Base-by-base conservation (phyloP, 169 alveolate genomes). In the Miamiensis avidus region DNA sequence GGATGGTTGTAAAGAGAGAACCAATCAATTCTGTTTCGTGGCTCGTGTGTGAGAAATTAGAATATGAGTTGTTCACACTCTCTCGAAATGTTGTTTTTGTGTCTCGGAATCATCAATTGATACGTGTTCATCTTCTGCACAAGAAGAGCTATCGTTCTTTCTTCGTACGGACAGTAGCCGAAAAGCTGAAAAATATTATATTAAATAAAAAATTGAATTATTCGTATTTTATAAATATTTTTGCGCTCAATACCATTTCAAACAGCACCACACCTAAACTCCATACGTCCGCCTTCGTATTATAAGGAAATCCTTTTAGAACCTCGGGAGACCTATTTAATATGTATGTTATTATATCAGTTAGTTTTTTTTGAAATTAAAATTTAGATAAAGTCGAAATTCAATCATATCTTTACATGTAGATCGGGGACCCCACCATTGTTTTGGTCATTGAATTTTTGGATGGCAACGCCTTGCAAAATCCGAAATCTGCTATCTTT, bases 201-300 rank as follows among this genome's bases (percentile, higher is more conserved):
- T 11, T 11, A 11, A 20, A 11, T 49, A 49, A 49, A 11, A 11
- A 49, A 11, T 49, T 49, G 20, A 20, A 11, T 49, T 11, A 49
- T 49, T 11, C 69, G 33, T 77, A 75, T 65, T 78, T 83, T 30
- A 28, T 75, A 65, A 86, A 86, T 16, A 86, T 85, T 30, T 74
- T 75, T 65, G 78, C 82, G 11, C 82, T 84, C 74, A 75, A 30
- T 29, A 78, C 64, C 82, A 92, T 79, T 83, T 93, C 94, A 77
- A 90, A 92, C 32, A 94, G 88, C 0, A 94, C 90, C 1, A 93
- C 93, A 4, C 97, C 97, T 20, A 95, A 81, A 81, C 95, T 87
- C 97, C 97, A 95, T 26, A 95, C 90, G 83, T 95, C 97, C 49
- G 94, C 95, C 76, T 95, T 95, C 29, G 88, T 76, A 88, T 91